A percentile compares a stretch with the other conserved stretches of the same genome.
Conservation (phyloP, 2,329 filamentous ascomycete genomes). For the Dothiorella sarmentorum region DNA sequence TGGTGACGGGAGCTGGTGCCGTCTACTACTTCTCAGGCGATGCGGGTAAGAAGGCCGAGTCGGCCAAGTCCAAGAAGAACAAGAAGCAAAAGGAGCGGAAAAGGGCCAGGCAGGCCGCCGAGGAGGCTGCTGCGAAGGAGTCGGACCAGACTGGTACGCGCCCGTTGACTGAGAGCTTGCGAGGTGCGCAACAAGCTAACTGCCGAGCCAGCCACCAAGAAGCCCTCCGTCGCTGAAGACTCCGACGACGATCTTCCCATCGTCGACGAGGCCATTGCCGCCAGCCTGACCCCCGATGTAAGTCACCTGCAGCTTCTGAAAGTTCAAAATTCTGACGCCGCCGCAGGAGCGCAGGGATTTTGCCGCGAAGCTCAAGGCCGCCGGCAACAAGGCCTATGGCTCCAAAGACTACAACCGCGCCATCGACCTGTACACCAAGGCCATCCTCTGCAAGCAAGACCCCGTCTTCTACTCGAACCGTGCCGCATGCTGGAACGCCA, state of each 20-base stretch:
- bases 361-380: constrained; percentile 87
- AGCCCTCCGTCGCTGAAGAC: constrained; percentile 36
- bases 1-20: constrained; percentile 85
- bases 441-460: constrained; percentile 94
- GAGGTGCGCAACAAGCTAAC: background rate
- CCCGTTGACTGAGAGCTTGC: background rate
- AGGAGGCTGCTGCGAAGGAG: constrained; percentile 48
- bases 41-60: constrained; percentile 38
- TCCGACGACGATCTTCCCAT: constrained; percentile 47
- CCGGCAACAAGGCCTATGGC: constrained; percentile 94
- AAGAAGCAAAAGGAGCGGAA: constrained; percentile 85
- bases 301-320: background rate
- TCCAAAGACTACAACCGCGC: constrained; percentile 90
- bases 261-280: constrained; percentile 47
- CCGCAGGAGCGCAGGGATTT: constrained; percentile 76
- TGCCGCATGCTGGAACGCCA: constrained; percentile 93
- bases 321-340: constrained; percentile 25
- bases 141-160: constrained; percentile 26
- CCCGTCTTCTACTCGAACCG: constrained; percentile 99
- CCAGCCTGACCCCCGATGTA: constrained; percentile 43
- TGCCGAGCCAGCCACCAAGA: constrained; percentile 31
- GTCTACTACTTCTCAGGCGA: constrained; percentile 81
- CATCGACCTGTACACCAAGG: constrained; percentile 92
- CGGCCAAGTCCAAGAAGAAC: constrained; percentile 56
- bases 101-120: constrained; percentile 72